phyloP scores from a whole-genome alignment of 352 stramenopile genomes.

The Pythium grandisporangium region DNA sequence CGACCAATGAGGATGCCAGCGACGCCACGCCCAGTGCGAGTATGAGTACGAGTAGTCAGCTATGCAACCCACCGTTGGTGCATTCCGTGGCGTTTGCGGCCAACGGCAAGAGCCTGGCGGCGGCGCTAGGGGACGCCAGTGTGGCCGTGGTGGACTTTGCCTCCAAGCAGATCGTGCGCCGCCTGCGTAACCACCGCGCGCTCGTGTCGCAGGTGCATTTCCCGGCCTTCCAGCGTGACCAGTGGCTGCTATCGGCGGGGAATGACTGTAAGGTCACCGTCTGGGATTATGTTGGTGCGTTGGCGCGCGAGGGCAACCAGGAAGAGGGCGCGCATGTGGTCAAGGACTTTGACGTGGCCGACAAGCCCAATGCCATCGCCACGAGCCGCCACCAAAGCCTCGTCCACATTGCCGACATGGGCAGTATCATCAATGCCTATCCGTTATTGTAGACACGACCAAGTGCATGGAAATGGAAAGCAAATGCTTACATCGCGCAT shows the following conservation, averaged over 20 bases:
- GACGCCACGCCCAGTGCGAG: no score
- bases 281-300: constrained; percentile 40
- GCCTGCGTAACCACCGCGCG: constrained; percentile 39
- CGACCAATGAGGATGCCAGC: constrained; percentile 3
- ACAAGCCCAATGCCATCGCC: constrained; percentile 47
- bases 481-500: no score
- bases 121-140: constrained; percentile 52
- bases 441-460: constrained; percentile 23
- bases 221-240: constrained; percentile 26
- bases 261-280: constrained; percentile 65
- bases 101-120: constrained; percentile 53
- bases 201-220: constrained; percentile 63
- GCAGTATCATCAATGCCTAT: constrained; percentile 38
- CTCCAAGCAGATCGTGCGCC: constrained; percentile 34
- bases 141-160: constrained; percentile 59
- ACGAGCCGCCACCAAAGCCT: constrained; percentile 40
- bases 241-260: constrained; percentile 48
- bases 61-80: constrained; percentile 73
- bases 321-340: constrained; percentile 22
- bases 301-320: constrained; percentile 13
- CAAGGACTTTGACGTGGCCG: constrained; percentile 27
- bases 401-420: constrained; percentile 38
- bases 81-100: constrained; percentile 51
- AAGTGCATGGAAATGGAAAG: no score
- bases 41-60: constrained; percentile 29